A percentile compares a stretch with the other conserved stretches of the same genome.
These are phyloP conservation scores for Solanum arcanum DNA, from an alignment of 257 asterid genomes.

Conservation along the genomic window DNA sequence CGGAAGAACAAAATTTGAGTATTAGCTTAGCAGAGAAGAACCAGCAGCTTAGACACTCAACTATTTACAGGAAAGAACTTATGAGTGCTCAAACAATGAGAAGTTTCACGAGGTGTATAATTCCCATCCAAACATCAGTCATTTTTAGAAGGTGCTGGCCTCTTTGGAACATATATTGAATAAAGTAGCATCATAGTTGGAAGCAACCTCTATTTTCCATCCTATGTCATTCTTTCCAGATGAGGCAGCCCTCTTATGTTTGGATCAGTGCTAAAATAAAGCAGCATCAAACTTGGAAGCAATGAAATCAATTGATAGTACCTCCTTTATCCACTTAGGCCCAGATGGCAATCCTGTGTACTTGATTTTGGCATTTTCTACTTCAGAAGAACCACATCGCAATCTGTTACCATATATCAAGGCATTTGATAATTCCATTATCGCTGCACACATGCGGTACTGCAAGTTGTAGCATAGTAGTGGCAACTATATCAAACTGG, in stretches of 20 bases:
- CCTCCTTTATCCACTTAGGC: constrained; percentile 79
- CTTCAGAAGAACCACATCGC: constrained; percentile 75
- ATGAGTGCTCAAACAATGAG: not conserved
- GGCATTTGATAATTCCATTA: constrained; percentile 91
- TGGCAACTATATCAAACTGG: constrained; percentile 1
- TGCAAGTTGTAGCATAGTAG: constrained; percentile 35
- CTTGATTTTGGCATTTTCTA: constrained; percentile 62
- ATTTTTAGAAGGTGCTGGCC: not conserved
- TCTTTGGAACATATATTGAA: not conserved
- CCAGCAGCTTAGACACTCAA: not conserved
- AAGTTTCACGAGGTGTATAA: not conserved
- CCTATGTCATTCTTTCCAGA: not conserved
- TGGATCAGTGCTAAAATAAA: not conserved
- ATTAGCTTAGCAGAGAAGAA: not conserved
- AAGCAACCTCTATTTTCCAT: not conserved
- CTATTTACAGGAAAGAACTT: not conserved
- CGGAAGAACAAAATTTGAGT: not conserved
- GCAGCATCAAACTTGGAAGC: not conserved
- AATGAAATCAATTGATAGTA: constrained; percentile 11
- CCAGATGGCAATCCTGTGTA: constrained; percentile 40
- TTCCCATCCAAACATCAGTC: not conserved
- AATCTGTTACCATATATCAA: constrained; percentile 84
- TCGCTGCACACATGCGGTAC: constrained; percentile 92
- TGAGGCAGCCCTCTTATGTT: not conserved
- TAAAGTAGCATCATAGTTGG: not conserved